phyloP scores from a whole-genome alignment of 768 basidiomycete species.

The Dentipellis fragilis region DNA sequence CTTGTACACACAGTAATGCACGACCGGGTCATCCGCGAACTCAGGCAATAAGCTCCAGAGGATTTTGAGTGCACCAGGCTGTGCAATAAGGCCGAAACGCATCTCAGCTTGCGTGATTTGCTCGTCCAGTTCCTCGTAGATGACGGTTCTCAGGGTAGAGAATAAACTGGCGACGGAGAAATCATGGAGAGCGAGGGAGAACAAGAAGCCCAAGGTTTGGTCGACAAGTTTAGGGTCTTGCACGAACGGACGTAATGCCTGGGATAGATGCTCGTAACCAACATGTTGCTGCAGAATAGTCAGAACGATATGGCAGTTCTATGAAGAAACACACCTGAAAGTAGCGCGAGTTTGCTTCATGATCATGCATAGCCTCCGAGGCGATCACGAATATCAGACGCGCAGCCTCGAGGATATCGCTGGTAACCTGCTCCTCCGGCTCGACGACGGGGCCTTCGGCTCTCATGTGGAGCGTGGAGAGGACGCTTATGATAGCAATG shows the following conservation, averaged over 20 bases:
- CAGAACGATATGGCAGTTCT: neutral
- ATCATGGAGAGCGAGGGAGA: constrained; percentile 58
- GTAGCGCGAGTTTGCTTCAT: constrained; percentile 46
- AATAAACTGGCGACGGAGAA: constrained; percentile 52
- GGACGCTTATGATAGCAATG: constrained; percentile 58
- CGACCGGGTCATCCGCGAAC: constrained; percentile 23
- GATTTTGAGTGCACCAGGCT: constrained; percentile 52
- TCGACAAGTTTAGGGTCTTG: constrained; percentile 36
- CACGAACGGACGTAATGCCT: constrained; percentile 47
- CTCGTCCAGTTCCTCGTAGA: constrained; percentile 33
- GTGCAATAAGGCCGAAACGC: constrained; percentile 39
- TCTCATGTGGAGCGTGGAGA: constrained; percentile 44
- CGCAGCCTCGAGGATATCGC: constrained; percentile 39
- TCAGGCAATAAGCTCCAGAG: constrained; percentile 40
- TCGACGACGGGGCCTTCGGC: constrained; percentile 24
- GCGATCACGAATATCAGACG: constrained; percentile 55
- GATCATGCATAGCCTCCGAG: constrained; percentile 51
- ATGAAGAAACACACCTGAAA: constrained; percentile 44
- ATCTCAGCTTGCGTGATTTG: constrained; percentile 30
- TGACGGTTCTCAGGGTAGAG: constrained; percentile 28
- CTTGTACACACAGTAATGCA: constrained; percentile 48
- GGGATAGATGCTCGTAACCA: constrained; percentile 53
- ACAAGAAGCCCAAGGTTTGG: constrained; percentile 54
- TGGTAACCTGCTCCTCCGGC: constrained; percentile 27
- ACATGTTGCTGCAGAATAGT: constrained; percentile 34